Conservation (phyloP, 2,329 filamentous ascomycete species). For the Epichloe coenophiala region DNA sequence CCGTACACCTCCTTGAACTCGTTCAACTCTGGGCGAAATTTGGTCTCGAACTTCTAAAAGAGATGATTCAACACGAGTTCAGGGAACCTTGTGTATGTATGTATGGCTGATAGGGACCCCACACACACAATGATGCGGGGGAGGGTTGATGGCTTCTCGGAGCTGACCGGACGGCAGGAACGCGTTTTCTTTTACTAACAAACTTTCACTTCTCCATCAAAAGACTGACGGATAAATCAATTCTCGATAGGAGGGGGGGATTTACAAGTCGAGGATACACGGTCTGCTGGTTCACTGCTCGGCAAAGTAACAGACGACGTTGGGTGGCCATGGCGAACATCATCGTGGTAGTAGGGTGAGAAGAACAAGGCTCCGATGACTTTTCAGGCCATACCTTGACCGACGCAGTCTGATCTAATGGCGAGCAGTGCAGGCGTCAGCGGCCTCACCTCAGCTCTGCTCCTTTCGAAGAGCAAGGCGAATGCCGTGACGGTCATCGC, state of each 20-base stretch:
- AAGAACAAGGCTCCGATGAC: background rate
- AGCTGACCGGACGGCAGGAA: background rate
- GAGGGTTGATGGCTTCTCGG: background rate
- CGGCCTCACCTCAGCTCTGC: constrained; percentile 36
- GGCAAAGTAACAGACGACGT: background rate
- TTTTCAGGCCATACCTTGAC: background rate
- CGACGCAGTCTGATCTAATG: background rate
- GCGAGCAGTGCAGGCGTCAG: constrained; percentile 32
- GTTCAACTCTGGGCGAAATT: background rate
- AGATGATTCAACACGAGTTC: too few relatives aligned
- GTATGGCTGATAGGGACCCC: background rate
- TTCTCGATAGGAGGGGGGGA: background rate
- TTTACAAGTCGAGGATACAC: too few relatives aligned
- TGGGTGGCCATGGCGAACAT: background rate
- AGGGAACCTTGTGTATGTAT: too few relatives aligned
- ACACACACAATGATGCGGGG: background rate
- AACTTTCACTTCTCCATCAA: background rate
- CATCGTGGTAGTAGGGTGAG: constrained; percentile 19
- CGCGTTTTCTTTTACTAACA: background rate
- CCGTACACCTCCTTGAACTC: background rate
- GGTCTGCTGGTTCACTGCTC: background rate
- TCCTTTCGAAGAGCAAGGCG: constrained; percentile 30
- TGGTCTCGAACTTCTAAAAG: too few relatives aligned
- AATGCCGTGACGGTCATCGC: constrained; percentile 55
- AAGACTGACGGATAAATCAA: background rate